Conservation (phyloP, 768 basidiomycete species). For the Termitomyces sp. region DNA sequence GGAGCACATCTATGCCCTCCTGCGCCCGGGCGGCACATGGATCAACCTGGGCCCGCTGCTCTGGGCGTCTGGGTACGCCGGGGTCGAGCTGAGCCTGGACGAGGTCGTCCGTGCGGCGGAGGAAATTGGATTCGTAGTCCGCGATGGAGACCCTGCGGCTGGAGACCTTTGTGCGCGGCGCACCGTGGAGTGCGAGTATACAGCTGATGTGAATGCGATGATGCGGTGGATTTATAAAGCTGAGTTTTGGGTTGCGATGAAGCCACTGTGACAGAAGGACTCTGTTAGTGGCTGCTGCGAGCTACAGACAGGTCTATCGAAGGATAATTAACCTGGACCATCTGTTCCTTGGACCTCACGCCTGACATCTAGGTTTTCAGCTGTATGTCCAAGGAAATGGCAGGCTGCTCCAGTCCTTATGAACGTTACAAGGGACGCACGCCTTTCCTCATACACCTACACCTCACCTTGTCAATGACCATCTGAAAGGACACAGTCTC, state of each 20-base stretch:
- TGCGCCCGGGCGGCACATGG: slow-evolving; percentile 62
- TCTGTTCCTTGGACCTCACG: slow-evolving; percentile 10
- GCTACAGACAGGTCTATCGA: no score
- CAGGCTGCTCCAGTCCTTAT: not conserved
- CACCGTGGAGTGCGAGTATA: slow-evolving; percentile 62
- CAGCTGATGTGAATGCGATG: slow-evolving; percentile 55
- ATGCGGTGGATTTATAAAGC: slow-evolving; percentile 66
- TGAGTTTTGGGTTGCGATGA: slow-evolving; percentile 61
- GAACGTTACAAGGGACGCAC: not conserved
- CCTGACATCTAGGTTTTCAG: slow-evolving; percentile 17
- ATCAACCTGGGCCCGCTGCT: slow-evolving; percentile 67
- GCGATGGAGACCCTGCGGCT: slow-evolving; percentile 14
- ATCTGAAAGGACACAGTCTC: slow-evolving; percentile 11
- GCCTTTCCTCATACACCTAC: slow-evolving; percentile 1
- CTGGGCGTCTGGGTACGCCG: slow-evolving; percentile 50
- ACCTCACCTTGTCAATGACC: not conserved
- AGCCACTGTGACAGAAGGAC: slow-evolving; percentile 17
- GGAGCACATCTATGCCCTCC: slow-evolving; percentile 48
- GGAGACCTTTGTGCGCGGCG: slow-evolving; percentile 18
- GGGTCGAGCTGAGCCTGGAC: slow-evolving; percentile 56
- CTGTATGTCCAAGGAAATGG: slow-evolving; percentile 1
- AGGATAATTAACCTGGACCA: not conserved
- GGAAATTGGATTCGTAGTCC: slow-evolving; percentile 48
- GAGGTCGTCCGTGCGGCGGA: slow-evolving; percentile 49
- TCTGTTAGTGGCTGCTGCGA: not conserved